Evolutionary conservation across 2,329 filamentous ascomycete genomes (phyloP).

Genomic region (Stachybotrys chlorohalonatus): DNA sequence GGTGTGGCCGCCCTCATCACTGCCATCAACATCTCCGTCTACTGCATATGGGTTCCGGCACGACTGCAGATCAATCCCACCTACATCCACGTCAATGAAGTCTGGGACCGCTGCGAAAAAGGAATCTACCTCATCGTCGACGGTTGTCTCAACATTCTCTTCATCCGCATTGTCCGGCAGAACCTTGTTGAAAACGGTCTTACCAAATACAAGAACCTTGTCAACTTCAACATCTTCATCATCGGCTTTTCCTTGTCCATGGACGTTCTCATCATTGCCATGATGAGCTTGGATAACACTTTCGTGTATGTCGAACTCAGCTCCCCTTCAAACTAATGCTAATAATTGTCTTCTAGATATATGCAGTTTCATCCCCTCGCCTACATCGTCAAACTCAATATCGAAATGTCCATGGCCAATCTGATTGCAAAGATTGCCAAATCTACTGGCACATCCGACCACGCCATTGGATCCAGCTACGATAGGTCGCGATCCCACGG

Average conservation of each 20-base stretch:
- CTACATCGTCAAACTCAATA: slow-evolving; percentile 44
- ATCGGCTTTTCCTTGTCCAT: slow-evolving; percentile 16
- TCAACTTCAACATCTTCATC: slow-evolving; percentile 18
- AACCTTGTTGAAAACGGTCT: slow-evolving; percentile 12
- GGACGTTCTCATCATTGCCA: slow-evolving; percentile 15
- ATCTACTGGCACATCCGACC: background rate
- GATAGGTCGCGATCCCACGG: background rate
- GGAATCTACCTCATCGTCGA: slow-evolving; percentile 17
- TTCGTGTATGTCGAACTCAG: slow-evolving; percentile 12
- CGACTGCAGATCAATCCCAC: slow-evolving; percentile 11
- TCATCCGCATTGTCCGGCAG: slow-evolving; percentile 12
- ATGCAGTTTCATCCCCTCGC: slow-evolving; percentile 42
- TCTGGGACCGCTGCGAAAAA: slow-evolving; percentile 18
- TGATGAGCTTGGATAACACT: slow-evolving; percentile 17
- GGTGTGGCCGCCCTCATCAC: slow-evolving; percentile 11
- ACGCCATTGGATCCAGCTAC: background rate
- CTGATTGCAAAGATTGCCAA: slow-evolving; percentile 5
- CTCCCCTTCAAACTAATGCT: too few species aligned
- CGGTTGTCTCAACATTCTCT: slow-evolving; percentile 12
- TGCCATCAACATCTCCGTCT: slow-evolving; percentile 15
- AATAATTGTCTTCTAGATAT: background rate
- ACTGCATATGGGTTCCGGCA: slow-evolving; percentile 16
- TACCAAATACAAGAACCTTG: slow-evolving; percentile 13
- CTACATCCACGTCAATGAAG: slow-evolving; percentile 14
- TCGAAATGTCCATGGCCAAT: slow-evolving; percentile 44